Base-by-base conservation (phyloP, 2,329 filamentous ascomycete species). In the Nakataea oryzae region DNA sequence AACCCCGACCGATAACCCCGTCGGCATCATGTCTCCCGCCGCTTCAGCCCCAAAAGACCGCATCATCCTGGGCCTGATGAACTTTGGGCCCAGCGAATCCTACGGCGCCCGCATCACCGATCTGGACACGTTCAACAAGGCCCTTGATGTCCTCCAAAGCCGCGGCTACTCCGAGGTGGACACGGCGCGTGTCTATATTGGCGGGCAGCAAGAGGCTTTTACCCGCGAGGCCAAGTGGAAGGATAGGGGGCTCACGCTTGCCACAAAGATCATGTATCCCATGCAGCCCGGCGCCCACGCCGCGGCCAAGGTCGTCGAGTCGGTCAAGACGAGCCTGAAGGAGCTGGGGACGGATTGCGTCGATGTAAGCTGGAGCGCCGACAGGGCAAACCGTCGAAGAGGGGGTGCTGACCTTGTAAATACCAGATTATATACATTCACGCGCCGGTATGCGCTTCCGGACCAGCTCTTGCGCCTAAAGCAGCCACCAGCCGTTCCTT, bases 61-160 rank as follows among this genome's bases (percentile, higher is more conserved):
- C 65, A 79, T 91, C 69, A 91, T 96, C 79, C 85, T 96, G 54
- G 91, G 91, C 66, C 81, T 92, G 62, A 95, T 96, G 91, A 93
- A 88, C 70, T 92, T 91, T 77, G 89, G 88, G 32, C 85, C 89
- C 2, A 82, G 84, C 63, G 79, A 81, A 63, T 67, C 71, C 14
- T 67, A 71, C 14, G 90, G 89, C 47, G 90, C 88, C 57, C 86
- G 91, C 57, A 86, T 96, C 70, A 93, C 89, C 12, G 77, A 80
- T 62, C 34, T 80, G 2, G 73, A 84, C 63, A 87, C 89, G 56
- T 91, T 87, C 77, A 89, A 87, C 68, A 83, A 83, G 67, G 82
- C 83, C 56, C 84, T 96, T 50, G 88, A 93, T 71, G 80, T 87
- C 66, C 86, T 96, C 70, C 89, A 93, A 73, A 77, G 79, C n/a